These are phyloP conservation scores for Heliamphora pulchella DNA, from an alignment of 179 eudicot genomes.

Conservation along the genomic window DNA sequence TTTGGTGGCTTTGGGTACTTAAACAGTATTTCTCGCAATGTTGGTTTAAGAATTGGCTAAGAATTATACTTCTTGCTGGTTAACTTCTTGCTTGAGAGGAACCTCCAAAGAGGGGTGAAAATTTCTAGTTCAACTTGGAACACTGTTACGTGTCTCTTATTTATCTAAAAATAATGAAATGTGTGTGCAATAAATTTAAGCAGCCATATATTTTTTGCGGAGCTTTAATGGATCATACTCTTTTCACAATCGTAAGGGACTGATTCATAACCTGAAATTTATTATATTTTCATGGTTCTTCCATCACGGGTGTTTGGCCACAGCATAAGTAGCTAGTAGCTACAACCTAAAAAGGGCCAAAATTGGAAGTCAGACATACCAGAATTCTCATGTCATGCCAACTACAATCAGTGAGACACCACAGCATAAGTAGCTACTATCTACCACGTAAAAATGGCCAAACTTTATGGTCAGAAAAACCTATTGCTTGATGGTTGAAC, in stretches of 20 bases:
- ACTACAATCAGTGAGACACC: background rate
- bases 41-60: background rate
- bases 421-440: no score
- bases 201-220: background rate
- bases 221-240: background rate
- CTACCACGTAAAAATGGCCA: no score
- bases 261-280: background rate
- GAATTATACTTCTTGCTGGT: background rate
- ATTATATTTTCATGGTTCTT: background rate
- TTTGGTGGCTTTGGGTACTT: background rate
- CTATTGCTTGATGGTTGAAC: no score
- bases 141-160: no score
- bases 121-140: background rate
- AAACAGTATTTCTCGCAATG: background rate
- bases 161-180: background rate
- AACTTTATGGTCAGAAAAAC: no score
- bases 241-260: background rate
- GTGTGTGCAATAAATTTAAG: background rate
- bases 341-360: background rate
- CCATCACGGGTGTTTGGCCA: background rate
- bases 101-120: background rate
- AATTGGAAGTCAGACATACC: background rate
- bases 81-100: background rate
- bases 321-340: background rate
- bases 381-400: background rate